Evolutionary conservation across 1,284 basidiomycete species (phyloP).

Genomic region (Melanopsichium pennsylvanicum): DNA sequence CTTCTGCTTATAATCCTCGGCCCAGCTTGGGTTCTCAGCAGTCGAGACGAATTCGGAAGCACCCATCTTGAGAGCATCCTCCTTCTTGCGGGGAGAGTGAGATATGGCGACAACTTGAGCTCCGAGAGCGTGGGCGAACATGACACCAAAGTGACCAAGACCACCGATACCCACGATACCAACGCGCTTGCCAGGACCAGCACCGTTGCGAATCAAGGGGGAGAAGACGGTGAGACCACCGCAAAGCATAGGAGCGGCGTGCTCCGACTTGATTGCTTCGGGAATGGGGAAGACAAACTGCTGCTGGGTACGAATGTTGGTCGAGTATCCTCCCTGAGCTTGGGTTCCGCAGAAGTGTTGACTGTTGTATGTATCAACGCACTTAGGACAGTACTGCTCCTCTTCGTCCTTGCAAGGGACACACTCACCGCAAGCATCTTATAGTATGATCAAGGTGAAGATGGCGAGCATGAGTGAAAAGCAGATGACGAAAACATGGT

Average conservation of each 20-base stretch:
- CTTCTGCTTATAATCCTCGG: constrained; percentile 50
- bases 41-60: constrained; percentile 68
- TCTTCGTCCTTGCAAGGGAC: constrained; percentile 69
- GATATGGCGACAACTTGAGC: constrained; percentile 75
- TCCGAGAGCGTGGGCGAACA: constrained; percentile 73
- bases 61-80: constrained; percentile 74
- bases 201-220: constrained; percentile 73
- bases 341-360: constrained; percentile 70
- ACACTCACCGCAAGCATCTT: constrained; percentile 65
- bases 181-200: constrained; percentile 74
- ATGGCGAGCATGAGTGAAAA: constrained; percentile 7
- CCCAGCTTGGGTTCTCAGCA: constrained; percentile 58
- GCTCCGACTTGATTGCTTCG: constrained; percentile 70
- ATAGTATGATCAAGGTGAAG: no score
- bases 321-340: constrained; percentile 74
- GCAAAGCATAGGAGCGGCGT: constrained; percentile 71
- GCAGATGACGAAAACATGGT: constrained; percentile 68
- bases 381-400: constrained; percentile 60
- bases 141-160: constrained; percentile 68
- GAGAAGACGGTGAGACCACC: constrained; percentile 76
- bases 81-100: constrained; percentile 73
- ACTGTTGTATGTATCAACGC: constrained; percentile 67
- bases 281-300: constrained; percentile 78
- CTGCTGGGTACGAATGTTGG: constrained; percentile 74
- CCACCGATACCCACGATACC: constrained; percentile 72